These are phyloP conservation scores for Arctostaphylos glauca DNA, from an alignment of 148 eudicot species.

Conservation along the genomic window DNA sequence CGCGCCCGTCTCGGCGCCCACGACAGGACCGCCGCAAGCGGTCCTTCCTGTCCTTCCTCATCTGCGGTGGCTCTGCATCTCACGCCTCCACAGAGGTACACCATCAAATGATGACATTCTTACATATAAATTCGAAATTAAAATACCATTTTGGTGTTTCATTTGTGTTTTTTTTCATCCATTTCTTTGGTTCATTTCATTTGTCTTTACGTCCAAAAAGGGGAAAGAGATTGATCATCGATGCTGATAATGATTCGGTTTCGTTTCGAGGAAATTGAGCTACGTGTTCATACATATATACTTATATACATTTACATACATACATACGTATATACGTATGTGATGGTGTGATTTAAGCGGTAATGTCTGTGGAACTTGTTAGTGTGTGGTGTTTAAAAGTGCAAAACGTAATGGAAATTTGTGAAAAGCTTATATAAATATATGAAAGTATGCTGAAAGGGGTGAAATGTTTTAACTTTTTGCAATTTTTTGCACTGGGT, in stretches of 20 bases:
- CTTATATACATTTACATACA: no score
- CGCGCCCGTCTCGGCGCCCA: no score
- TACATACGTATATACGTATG: not conserved
- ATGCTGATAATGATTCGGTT: not conserved
- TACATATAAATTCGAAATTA: not conserved
- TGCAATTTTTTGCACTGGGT: not conserved
- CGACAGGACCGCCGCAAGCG: constrained; percentile 48
- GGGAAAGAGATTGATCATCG: not conserved
- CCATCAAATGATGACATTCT: not conserved
- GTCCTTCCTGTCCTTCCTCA: constrained; percentile 37
- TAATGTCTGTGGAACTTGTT: not conserved
- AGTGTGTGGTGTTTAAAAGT: not conserved
- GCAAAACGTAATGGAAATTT: not conserved
- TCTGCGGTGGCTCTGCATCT: constrained; percentile 54
- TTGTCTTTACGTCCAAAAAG: not conserved
- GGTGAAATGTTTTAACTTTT: not conserved
- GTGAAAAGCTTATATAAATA: not conserved
- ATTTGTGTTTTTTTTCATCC: not conserved
- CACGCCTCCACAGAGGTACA: constrained; percentile 22
- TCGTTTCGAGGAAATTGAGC: not conserved
- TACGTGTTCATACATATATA: not conserved
- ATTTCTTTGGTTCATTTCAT: no score
- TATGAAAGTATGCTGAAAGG: not conserved
- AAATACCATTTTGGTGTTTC: constrained; percentile 3
- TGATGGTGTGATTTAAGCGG: not conserved